phyloP scores from a whole-genome alignment of 345 rosid species.

The Salix udensis region DNA sequence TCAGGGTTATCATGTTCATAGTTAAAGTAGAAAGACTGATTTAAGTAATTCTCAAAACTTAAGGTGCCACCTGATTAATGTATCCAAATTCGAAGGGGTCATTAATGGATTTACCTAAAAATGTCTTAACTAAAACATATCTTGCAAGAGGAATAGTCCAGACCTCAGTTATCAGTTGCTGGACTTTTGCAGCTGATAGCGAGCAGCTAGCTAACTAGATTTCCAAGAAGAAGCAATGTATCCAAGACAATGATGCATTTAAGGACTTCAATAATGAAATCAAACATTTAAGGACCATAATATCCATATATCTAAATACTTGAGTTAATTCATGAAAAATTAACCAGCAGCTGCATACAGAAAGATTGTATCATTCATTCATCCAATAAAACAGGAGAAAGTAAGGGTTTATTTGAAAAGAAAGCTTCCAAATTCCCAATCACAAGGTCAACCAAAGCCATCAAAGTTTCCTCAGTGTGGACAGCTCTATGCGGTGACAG shows the following conservation, averaged over 20 bases:
- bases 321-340: background rate
- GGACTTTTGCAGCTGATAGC: too few relatives aligned
- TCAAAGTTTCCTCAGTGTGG: background rate
- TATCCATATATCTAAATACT: background rate
- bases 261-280: background rate
- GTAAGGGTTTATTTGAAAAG: background rate
- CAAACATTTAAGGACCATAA: too few relatives aligned
- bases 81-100: too few relatives aligned
- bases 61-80: too few relatives aligned
- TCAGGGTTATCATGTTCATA: too few relatives aligned
- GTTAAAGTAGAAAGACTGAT: too few relatives aligned
- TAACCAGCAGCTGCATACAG: background rate
- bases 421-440: constrained; percentile 11
- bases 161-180: too few relatives aligned
- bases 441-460: background rate
- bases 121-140: too few relatives aligned
- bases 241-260: background rate
- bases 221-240: background rate
- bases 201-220: too few relatives aligned
- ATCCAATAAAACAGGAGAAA: background rate
- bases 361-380: background rate
- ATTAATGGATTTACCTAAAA: too few relatives aligned
- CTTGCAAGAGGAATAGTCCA: too few relatives aligned
- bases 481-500: background rate
- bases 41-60: too few relatives aligned